These are phyloP conservation scores for Botryotinia globosa DNA, from an alignment of 2,329 filamentous ascomycete species.

Conservation along the genomic window DNA sequence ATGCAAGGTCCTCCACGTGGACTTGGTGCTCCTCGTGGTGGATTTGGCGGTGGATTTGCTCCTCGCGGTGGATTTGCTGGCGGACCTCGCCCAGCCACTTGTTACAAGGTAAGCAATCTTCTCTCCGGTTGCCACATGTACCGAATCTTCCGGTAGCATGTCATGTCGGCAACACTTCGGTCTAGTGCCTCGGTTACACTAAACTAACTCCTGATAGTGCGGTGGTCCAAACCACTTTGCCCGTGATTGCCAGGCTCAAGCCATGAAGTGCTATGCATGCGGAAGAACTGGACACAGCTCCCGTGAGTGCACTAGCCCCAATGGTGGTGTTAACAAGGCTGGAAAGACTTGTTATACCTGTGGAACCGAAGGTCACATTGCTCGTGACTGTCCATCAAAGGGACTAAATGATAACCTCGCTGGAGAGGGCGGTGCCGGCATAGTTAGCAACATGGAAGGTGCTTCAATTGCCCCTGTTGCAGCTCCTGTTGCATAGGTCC, in stretches of 20 bases:
- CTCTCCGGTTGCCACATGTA: neutral
- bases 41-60: conserved; percentile 59
- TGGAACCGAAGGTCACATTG: conserved; percentile 93
- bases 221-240: conserved; percentile 95
- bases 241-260: conserved; percentile 71
- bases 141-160: neutral
- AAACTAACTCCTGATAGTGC: conserved; percentile 41
- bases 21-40: conserved; percentile 67
- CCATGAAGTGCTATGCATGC: conserved; percentile 78
- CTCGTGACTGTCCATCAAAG: conserved; percentile 73
- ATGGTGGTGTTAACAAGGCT: conserved; percentile 91
- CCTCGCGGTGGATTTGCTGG: conserved; percentile 74
- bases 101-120: conserved; percentile 53
- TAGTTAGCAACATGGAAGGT: conserved; percentile 38
- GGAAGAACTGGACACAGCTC: conserved; percentile 59
- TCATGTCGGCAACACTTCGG: conserved; percentile 8
- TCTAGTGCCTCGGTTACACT: neutral
- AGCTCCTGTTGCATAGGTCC: conserved; percentile 16
- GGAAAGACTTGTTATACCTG: conserved; percentile 99
- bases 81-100: conserved; percentile 65
- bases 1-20: conserved; percentile 58
- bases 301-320: conserved; percentile 51
- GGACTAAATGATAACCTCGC: conserved; percentile 42
- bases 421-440: conserved; percentile 29
- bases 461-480: conserved; percentile 45